Conservation (phyloP, 495 filamentous ascomycete genomes). For the Beverwykella pulmonaria region DNA sequence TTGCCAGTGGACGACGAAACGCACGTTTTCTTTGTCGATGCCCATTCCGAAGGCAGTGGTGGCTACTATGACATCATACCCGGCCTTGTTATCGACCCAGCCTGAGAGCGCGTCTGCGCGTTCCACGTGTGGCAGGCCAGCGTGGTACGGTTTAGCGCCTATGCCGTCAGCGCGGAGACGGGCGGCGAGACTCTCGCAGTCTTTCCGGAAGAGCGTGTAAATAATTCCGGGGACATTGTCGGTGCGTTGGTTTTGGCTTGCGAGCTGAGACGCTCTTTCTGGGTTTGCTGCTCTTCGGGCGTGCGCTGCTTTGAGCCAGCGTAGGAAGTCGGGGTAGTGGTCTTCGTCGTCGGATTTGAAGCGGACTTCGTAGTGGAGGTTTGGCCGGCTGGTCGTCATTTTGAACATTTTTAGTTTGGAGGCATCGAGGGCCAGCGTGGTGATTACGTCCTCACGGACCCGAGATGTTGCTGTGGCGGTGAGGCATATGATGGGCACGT, state of each 20-base stretch:
- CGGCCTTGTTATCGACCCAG: conserved; percentile 74
- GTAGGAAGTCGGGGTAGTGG: conserved; percentile 66
- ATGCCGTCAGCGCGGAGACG: conserved; percentile 63
- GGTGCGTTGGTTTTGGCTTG: conserved; percentile 54
- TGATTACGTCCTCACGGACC: conserved; percentile 79
- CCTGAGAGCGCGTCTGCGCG: conserved; percentile 66
- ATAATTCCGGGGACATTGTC: conserved; percentile 81
- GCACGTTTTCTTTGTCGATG: conserved; percentile 91
- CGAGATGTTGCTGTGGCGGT: conserved; percentile 85
- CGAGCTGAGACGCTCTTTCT: conserved; percentile 54
- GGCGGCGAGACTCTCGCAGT: conserved; percentile 73
- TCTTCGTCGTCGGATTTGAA: conserved; percentile 75
- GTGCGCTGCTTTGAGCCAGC: conserved; percentile 74
- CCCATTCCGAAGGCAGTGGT: conserved; percentile 98
- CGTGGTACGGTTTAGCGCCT: conserved; percentile 72
- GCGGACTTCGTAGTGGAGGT: conserved; percentile 91
- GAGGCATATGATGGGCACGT: conserved; percentile 85
- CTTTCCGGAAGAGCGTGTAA: conserved; percentile 78
- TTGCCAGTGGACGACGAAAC: conserved; percentile 93
- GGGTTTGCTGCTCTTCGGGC: conserved; percentile 58
- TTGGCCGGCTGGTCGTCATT: conserved; percentile 77
- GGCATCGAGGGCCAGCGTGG: conserved; percentile 66
- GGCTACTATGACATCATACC: conserved; percentile 89
- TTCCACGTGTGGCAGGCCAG: conserved; percentile 60
- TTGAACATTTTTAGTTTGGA: conserved; percentile 70